These are phyloP conservation scores for Pisolithus albus DNA, from an alignment of 768 basidiomycete genomes.

Conservation along the genomic window DNA sequence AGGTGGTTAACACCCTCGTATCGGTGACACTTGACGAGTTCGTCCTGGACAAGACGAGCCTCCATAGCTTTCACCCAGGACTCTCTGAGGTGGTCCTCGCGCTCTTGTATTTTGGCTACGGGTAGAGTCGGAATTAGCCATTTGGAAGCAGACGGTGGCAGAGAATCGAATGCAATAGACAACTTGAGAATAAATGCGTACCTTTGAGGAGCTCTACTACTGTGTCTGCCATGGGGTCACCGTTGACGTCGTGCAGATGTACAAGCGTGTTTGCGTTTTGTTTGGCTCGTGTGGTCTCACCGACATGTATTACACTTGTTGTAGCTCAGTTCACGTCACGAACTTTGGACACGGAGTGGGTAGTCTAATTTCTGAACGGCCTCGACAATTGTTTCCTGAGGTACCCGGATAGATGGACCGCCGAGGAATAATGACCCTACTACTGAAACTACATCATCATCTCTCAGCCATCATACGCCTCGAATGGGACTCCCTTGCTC, in stretches of 20 bases:
- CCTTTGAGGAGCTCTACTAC: constrained; percentile 29
- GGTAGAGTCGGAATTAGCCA: not conserved
- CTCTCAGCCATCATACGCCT: constrained; percentile 12
- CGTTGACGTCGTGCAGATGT: constrained; percentile 1
- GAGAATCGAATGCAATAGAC: not conserved
- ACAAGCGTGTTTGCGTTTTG: constrained; percentile 6
- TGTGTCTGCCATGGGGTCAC: constrained; percentile 25
- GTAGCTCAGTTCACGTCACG: too few species aligned
- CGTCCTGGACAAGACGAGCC: constrained; percentile 77
- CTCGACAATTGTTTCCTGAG: too few species aligned
- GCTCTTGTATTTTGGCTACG: constrained; percentile 56
- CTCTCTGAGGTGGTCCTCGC: constrained; percentile 77
- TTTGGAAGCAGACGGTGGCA: not conserved
- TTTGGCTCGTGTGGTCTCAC: not conserved
- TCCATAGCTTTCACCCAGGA: constrained; percentile 96
- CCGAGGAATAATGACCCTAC: too few species aligned
- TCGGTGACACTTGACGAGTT: constrained; percentile 84
- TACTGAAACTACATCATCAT: too few species aligned
- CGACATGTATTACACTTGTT: too few species aligned
- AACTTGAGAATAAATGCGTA: constrained; percentile 5
- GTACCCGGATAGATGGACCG: too few species aligned
- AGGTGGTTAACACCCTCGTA: constrained; percentile 89
- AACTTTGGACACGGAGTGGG: too few species aligned
- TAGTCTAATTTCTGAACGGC: too few species aligned
- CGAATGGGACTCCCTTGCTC: constrained; percentile 12